Conservation (phyloP, 2,329 filamentous ascomycete species). For the Pseudophaeomoniella oleicola region DNA sequence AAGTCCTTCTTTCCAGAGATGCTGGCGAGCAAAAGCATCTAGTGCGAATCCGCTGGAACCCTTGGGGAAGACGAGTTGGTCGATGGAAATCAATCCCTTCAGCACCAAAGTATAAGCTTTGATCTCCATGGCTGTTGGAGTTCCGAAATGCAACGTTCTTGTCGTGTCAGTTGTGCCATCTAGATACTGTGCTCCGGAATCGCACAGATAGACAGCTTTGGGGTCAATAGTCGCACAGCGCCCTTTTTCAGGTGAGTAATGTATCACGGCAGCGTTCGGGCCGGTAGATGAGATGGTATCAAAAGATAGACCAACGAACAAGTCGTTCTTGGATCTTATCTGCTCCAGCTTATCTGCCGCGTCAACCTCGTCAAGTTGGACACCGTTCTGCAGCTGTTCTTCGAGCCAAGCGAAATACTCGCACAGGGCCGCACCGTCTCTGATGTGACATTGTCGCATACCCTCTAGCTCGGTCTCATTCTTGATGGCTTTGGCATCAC, state of each 20-base stretch:
- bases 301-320: conserved; percentile 85
- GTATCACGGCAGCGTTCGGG: conserved; percentile 83
- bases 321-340: conserved; percentile 42
- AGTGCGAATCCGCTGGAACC: conserved; percentile 88
- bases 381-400: conserved; percentile 61
- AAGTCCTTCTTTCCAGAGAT: conserved; percentile 81
- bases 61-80: conserved; percentile 79
- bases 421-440: conserved; percentile 79
- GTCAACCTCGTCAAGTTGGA: conserved; percentile 68
- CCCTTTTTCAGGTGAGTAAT: conserved; percentile 79
- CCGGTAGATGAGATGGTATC: conserved; percentile 93
- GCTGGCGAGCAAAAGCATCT: conserved; percentile 76
- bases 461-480: conserved; percentile 79
- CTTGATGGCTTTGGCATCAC: conserved; percentile 87
- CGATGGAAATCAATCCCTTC: conserved; percentile 84
- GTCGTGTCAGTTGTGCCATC: conserved; percentile 97
- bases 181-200: conserved; percentile 90
- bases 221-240: conserved; percentile 75
- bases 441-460: conserved; percentile 86
- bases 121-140: conserved; percentile 67
- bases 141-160: conserved; percentile 79
- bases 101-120: conserved; percentile 88
- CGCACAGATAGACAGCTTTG: conserved; percentile 77
- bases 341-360: conserved; percentile 82
- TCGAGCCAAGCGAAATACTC: conserved; percentile 97